Base-by-base conservation (phyloP, 1,284 basidiomycete species). In the Microbotryum scabiosae region DNA sequence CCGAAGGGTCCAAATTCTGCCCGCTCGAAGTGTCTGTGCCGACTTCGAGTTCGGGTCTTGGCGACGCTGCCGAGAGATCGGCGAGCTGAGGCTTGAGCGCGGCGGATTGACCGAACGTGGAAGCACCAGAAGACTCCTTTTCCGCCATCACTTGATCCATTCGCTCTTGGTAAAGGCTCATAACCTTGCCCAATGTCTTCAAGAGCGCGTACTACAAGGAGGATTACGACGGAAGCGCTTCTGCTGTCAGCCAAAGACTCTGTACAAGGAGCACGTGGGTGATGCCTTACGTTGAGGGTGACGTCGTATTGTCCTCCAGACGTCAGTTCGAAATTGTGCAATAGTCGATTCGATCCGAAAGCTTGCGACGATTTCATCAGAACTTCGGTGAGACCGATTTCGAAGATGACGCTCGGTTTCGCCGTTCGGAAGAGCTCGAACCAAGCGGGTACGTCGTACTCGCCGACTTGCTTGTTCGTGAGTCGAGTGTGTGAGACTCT, bases 251-350 rank as follows among this genome's bases (percentile, higher is more conserved):
- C 36, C 36, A 41, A 6, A 41, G 36, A 3, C 12, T 36, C 32
- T 10, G 2, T 32, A 18, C 20, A 8, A n/a, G 23, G 16, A 14
- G 5, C 6, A n/a, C 3, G 2, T 16, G 2, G 10, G 25, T 18
- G 10, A 8, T 9, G 25, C 48, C n/a, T 30, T 54, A 57, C 61
- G 51, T 66, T 66, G 50, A 69, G 59, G n/a, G 61, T 51, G n/a
- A 67, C 45, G 47, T 68, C 64, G 45, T 63, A 53, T 25, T 64
- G 59, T 1, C 64, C 65, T 16, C 53, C 58, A 25, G 61, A 67
- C 7, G 25, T 30, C 48, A 69, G 54, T 25, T 48, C 43, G 61
- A 69, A 69, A 16, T 41, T 54, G 56, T 68, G 68, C 20, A 53
- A 21, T 16, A 68, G 50, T 16, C 26, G 49, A 8, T 54, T 52